Evolutionary conservation across 495 filamentous ascomycete species (phyloP), one percentile per base, ranked within the genome.

Genomic region (Aspergillus cavernicola): DNA sequence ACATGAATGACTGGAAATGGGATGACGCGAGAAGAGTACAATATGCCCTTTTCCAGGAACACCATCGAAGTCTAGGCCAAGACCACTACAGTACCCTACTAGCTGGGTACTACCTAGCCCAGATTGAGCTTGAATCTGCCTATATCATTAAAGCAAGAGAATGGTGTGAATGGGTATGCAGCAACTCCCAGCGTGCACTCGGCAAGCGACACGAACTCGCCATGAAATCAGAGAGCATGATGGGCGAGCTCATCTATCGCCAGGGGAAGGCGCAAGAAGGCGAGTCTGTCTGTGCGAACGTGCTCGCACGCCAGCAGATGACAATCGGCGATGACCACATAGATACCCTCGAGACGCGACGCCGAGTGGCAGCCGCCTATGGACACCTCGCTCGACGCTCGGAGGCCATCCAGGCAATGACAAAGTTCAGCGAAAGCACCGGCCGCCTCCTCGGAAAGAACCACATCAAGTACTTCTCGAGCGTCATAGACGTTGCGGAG

Each of bases 291-390:
- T 67, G 64, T 18, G 64, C 69, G 13, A 70, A 72, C 7, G 62
- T 70, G 3, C 56, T 72, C 2, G 69, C 69, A 2, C 64, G 67
- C 11, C 69, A 72, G 19, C 69, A 72, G 26, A 72, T 72, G 58
- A 66, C 54, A 9, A 64, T 72, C 13, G 69, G 69, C 11, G 69
- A 72, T 35, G 62, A 69, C 12, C 66, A 69, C 35, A 26, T 70
- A 2, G 66, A 72, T 38, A 72, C 67, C 8, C 50, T 69, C 18
- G 59, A 62, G 0, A 72, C 69, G 0, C 66, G 69, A 7, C 63
- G 66, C 32, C 69, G 69, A 4, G 41, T 72, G 4, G 66, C 57
- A 1, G 20, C 58, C 36, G 61, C 67, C 0, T 68, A 70, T 31
- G 60, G 56, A 20, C 31, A 40, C 0, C 53, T 71, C 1, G 43